phyloP scores from a whole-genome alignment of 2,329 filamentous ascomycete species.

The Sclerotinia subarctica region DNA sequence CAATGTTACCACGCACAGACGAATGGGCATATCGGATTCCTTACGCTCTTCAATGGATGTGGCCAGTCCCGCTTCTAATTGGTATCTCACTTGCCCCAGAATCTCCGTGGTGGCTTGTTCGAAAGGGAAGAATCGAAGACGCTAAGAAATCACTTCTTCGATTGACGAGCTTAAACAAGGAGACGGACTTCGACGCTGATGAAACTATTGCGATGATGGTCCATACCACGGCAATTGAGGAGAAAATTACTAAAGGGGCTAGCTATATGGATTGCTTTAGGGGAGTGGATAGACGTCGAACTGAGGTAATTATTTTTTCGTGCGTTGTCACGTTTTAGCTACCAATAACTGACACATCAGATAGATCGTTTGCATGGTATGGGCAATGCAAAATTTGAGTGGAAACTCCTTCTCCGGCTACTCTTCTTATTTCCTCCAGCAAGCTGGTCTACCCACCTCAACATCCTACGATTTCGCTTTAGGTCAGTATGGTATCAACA shows the following conservation, averaged over 20 bases:
- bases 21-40: conserved; percentile 53
- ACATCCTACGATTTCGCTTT: conserved; percentile 55
- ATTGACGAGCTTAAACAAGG: conserved; percentile 41
- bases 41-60: conserved; percentile 44
- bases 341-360: not conserved
- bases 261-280: conserved; percentile 52
- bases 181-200: conserved; percentile 44
- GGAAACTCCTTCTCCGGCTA: conserved; percentile 64
- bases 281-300: conserved; percentile 49
- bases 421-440: conserved; percentile 57
- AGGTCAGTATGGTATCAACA: conserved; percentile 48
- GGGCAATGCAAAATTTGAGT: conserved; percentile 61
- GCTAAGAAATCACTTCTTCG: conserved; percentile 41
- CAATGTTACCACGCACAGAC: conserved; percentile 45
- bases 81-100: conserved; percentile 48
- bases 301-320: conserved; percentile 39
- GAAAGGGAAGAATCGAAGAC: conserved; percentile 44
- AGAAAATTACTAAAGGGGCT: conserved; percentile 44
- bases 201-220: conserved; percentile 54
- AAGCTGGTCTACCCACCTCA: conserved; percentile 50
- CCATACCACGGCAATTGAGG: conserved; percentile 56
- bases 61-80: conserved; percentile 47
- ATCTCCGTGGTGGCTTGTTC: conserved; percentile 50
- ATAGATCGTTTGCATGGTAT: conserved; percentile 55
- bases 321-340: not conserved